phyloP scores from a whole-genome alignment of 2,329 filamentous ascomycete species.

The Aspergillus sp. region DNA sequence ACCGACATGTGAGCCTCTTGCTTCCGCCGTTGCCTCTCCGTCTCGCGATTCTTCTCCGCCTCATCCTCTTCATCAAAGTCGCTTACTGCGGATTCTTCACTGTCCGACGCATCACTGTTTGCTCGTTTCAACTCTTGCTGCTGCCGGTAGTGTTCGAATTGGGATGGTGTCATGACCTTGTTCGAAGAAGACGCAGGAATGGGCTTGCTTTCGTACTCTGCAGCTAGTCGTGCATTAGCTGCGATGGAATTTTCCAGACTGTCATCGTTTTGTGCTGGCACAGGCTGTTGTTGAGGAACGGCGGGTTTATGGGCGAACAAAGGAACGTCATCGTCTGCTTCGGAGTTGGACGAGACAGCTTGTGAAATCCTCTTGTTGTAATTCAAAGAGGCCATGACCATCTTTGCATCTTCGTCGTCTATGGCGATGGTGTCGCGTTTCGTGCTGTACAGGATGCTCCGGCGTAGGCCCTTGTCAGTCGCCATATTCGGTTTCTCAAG shows the following conservation, averaged over 20 bases:
- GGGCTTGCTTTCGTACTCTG: constrained; percentile 48
- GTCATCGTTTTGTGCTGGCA: constrained; percentile 21
- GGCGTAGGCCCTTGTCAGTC: constrained; percentile 34
- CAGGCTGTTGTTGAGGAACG: constrained; percentile 16
- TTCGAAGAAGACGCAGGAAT: constrained; percentile 52
- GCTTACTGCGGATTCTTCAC: constrained; percentile 61
- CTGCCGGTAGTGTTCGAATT: constrained; percentile 80
- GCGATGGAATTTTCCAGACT: constrained; percentile 41
- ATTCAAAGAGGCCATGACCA: constrained; percentile 41
- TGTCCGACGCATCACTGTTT: constrained; percentile 53
- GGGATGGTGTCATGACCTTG: constrained; percentile 87
- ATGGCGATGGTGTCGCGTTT: constrained; percentile 32
- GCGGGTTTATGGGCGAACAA: constrained; percentile 28
- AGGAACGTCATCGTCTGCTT: constrained; percentile 32
- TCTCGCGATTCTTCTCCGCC: constrained; percentile 71
- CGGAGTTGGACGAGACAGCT: constrained; percentile 24
- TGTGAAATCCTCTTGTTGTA: constrained; percentile 33
- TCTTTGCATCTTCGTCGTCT: constrained; percentile 46
- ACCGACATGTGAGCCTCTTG: constrained; percentile 89
- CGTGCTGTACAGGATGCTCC: constrained; percentile 36
- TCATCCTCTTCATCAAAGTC: constrained; percentile 81
- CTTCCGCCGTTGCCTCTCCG: constrained; percentile 77
- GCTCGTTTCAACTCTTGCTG: constrained; percentile 70
- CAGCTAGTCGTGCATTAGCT: constrained; percentile 51
- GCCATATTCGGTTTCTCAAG: constrained; percentile 31